A percentile compares a stretch with the other conserved stretches of the same genome.
Evolutionary conservation across 176 grass and related monocot species (phyloP).

Genomic region (Cenchrus purpureus): DNA sequence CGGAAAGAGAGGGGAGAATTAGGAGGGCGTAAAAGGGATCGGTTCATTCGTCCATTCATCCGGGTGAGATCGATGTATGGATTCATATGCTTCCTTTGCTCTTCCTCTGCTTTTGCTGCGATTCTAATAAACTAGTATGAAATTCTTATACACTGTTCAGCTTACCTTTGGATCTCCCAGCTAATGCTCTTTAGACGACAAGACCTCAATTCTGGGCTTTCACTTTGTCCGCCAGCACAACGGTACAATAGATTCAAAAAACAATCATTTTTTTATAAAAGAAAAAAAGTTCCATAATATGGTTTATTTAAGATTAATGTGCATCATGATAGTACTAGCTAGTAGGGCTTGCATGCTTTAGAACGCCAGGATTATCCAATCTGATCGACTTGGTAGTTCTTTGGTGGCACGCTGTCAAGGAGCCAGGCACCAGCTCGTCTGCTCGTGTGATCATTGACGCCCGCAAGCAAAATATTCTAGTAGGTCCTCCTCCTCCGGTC

Average conservation of each 20-base stretch:
- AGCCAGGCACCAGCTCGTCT: constrained; percentile 26
- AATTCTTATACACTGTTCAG: neutral
- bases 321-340: neutral
- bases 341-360: neutral
- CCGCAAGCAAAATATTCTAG: constrained; percentile 30
- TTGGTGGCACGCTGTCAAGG: neutral
- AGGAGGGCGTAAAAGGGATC: constrained; percentile 24
- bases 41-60: neutral
- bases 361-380: constrained; percentile 11
- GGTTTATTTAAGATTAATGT: neutral
- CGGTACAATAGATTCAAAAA: neutral
- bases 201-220: constrained; percentile 31
- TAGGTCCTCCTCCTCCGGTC: neutral
- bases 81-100: neutral
- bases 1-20: constrained; percentile 20
- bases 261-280: neutral
- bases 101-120: constrained; percentile 2
- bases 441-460: constrained; percentile 21
- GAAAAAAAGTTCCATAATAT: neutral
- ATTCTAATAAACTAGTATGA: neutral
- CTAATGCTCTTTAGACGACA: neutral
- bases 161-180: neutral
- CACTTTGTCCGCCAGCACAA: neutral
- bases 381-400: too few relatives aligned
- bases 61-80: neutral